phyloP scores from a whole-genome alignment of 495 filamentous ascomycete species.

The Cairneyella variabilis region DNA sequence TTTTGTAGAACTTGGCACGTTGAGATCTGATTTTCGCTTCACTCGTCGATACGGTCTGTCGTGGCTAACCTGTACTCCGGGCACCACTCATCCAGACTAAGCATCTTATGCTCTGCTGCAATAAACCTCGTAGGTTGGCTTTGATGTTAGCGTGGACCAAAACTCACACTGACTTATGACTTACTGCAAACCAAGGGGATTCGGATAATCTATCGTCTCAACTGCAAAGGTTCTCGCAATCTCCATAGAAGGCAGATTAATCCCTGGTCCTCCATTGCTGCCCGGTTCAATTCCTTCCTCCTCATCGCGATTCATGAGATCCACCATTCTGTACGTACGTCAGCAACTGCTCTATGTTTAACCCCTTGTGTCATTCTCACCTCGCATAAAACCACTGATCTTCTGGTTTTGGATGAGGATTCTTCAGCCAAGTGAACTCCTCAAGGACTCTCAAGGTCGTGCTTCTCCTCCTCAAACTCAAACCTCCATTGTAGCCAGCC shows the following conservation, averaged over 20 bases:
- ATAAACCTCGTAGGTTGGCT: conserved; percentile 6
- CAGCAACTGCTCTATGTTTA: too few species aligned
- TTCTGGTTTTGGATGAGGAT: conserved; percentile 7
- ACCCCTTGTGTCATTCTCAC: too few species aligned
- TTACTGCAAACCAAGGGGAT: conserved; percentile 22
- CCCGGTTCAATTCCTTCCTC: conserved; percentile 7
- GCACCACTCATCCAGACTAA: conserved; percentile 9
- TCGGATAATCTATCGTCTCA: conserved; percentile 21
- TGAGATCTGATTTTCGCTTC: too few species aligned
- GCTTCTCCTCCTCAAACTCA: conserved; percentile 22
- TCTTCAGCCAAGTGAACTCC: conserved; percentile 4
- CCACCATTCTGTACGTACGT: conserved; percentile 13
- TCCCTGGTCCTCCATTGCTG: too few species aligned
- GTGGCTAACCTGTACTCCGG: conserved; percentile 14
- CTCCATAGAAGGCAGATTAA: conserved; percentile 20
- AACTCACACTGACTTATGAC: too few species aligned
- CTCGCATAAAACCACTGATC: conserved; percentile 24
- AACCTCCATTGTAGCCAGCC: conserved; percentile 22
- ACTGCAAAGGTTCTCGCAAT: conserved; percentile 23
- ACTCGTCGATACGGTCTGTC: neutral
- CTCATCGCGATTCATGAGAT: conserved; percentile 1
- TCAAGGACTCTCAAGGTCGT: conserved; percentile 16
- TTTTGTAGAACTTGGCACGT: too few species aligned
- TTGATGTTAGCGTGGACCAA: neutral
- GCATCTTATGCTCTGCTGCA: neutral